Evolutionary conservation across 164 flowering plant species (phyloP), one percentile per base, ranked within the genome.

Genomic region (Magnolia kwangsiensis): DNA sequence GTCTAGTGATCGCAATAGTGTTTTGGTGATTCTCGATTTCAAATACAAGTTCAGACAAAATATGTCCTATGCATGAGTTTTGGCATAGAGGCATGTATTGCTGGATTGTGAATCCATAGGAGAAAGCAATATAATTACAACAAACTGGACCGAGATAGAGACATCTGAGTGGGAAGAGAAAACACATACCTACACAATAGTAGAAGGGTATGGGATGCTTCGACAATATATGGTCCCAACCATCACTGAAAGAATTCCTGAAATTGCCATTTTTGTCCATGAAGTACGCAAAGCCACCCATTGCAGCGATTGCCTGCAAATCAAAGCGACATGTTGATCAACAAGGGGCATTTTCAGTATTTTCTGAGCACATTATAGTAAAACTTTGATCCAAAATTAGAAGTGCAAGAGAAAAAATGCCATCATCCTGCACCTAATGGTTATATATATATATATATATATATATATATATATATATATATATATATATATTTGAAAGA

Each of bases 201-300:
- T 95, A 95, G 81, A 95, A 93, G 70, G 98, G 98, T 75, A 95
- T 84, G 4, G 98, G 98, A 88, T 95, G 98, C 79, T 84, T 95
- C 24, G 98, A 93, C 61, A 95, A 83, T 79, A 95, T 86, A 37
- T 92, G 95, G 78, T 95, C 98, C 98, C 98, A 95, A 20, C 94
- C 87, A 84, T 92, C 98, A 88, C 86, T 85, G 74, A 95, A 93
- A 71, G 98, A 95, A 79, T 92, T 88, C 78, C 95, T 89, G 78
- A 95, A 93, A 66, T 85, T 80, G 68, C 98, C 98, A 88, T 95
- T 91, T 82, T 86, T 91, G 86, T 95, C 98, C 91, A 93, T 86
- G 19, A 90, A 14, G 83, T 87, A 95, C 50, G 92, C 92, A 84
- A 90, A 78, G 14, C 91, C 92, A 75, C 90, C 98, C 66, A 95